Base-by-base conservation (phyloP, 495 filamentous ascomycete genomes). In the Penicillium maclennaniae region DNA sequence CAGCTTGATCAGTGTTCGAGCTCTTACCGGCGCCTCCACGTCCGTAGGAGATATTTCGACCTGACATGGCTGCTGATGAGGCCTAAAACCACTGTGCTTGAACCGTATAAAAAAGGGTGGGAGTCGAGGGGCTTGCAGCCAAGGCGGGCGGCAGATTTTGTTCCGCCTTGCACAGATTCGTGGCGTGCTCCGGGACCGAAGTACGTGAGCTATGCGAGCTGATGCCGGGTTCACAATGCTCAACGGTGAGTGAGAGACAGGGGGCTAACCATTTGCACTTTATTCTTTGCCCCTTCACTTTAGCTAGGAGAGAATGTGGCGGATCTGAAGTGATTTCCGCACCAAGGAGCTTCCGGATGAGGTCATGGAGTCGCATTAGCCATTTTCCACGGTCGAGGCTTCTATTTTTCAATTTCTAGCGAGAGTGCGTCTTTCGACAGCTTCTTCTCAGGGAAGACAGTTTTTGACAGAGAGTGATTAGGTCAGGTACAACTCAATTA, bases 11-110 rank as follows among this genome's bases (percentile, higher is more conserved):
- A 19, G 1, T 4, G 17, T 17, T 17, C 12, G 14, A 34, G 20
- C 12, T 23, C 65, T 58, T 69, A 81, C 79, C 79, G 58, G 78
- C 79, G 47, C 79, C 79, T 52, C 79, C 79, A 43, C 79, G 78
- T 57, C 79, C 79, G 55, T 81, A 72, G 5, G 78, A 81, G 38
- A 80, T 66, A 36, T 68, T 65, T 44, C 71, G 63, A 48, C 59
- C 61, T 39, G 54, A 50, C 59, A 66, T 68, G 39, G 26, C 48
- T 36, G 45, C 9, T 19, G 38, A 14, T 20, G 7, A 16, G 20
- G 19, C 37, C 17, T n/a, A 16, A 40, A 3, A 14, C 8, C 10
- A 34, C 31, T 34, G 27, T 31, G 23, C 10, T 9, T 14, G 31
- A 34, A 34, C 31, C 10, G 31, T 34, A 34, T 12, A 34, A 5